Evolutionary conservation across 441 rosid species (phyloP), one percentile per base, ranked within the genome.

Genomic region (Erodium chrysanthum): DNA sequence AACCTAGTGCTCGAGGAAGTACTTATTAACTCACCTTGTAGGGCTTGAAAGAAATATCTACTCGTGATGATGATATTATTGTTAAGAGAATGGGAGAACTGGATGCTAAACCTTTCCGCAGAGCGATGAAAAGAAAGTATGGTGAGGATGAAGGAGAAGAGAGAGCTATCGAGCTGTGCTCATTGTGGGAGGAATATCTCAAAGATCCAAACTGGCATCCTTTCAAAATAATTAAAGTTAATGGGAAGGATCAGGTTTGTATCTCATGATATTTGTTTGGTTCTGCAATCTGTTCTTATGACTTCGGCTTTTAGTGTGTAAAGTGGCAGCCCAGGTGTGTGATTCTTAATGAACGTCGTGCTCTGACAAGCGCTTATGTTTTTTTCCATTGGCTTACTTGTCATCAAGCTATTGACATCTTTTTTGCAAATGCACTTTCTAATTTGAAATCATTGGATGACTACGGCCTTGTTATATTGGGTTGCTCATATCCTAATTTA

Each of bases 141-240:
- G 75, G 66, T 33, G 83, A 78, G 71, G 94, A 88, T 65, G 92
- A 84, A 71, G 88, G 94, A 29, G 94, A 90, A 73, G 89, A 82
- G 12, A 87, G 80, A 79, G 89, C 97, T 56, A 76, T 86, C 1
- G 89, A 86, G 69, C 75, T 88, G 68, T 90, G 96, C 84, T 88
- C 96, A 23, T 78, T 92, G 64, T 90, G 98, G 97, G 96, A 78
- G 75, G 98, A 88, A 77, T 84, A 85, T 84, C 92, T 95, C 10
- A 92, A 83, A 80, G 97, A 92, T 78, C 92, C 97, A 64, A 86
- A 84, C 70, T 95, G 99, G 99, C 97, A 90, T 82, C 98, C 99
- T 66, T 88, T 91, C 72, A 90, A 79, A 77, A 68, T 78, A 71
- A 75, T 84, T 12, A 79, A 46, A 66, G 74, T 78, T 65, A 82